These are phyloP conservation scores for Penicillium pulvis DNA, from an alignment of 495 filamentous ascomycete species.

Conservation along the genomic window DNA sequence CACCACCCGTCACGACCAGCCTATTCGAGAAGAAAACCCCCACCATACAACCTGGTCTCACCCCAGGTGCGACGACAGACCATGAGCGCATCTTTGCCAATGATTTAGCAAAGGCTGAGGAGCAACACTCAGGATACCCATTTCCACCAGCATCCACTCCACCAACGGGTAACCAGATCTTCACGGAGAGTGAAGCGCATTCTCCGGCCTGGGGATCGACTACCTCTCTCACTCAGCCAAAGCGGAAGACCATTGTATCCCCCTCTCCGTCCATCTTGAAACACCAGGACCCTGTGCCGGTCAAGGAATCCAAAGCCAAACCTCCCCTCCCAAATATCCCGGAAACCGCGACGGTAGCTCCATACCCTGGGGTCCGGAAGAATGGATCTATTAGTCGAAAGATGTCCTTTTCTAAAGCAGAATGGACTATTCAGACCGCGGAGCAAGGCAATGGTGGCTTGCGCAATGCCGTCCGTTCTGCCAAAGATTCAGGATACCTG, in stretches of 20 bases:
- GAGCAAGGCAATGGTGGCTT: slow-evolving; percentile 91
- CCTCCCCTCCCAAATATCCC: slow-evolving; percentile 24
- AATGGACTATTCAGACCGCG: slow-evolving; percentile 81
- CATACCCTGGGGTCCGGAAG: slow-evolving; percentile 15
- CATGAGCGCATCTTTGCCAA: slow-evolving; percentile 62
- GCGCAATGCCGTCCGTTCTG: slow-evolving; percentile 81
- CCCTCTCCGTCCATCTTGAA: slow-evolving; percentile 74
- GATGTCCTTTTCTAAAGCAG: slow-evolving; percentile 61
- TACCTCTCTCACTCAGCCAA: slow-evolving; percentile 68
- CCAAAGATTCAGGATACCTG: slow-evolving; percentile 61
- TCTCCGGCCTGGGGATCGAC: slow-evolving; percentile 68
- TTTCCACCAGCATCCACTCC: slow-evolving; percentile 26
- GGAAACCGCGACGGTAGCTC: slow-evolving; percentile 11
- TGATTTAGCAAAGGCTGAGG: slow-evolving; percentile 34
- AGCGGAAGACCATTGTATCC: slow-evolving; percentile 63
- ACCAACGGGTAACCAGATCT: slow-evolving; percentile 20
- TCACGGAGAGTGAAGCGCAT: slow-evolving; percentile 47
- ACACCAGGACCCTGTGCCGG: slow-evolving; percentile 54
- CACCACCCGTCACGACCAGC: slow-evolving; percentile 42
- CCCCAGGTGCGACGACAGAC: slow-evolving; percentile 62
- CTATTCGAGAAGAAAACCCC: slow-evolving; percentile 44
- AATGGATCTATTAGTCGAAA: slow-evolving; percentile 46
- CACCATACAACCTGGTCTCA: slow-evolving; percentile 39
- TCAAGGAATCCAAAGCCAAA: slow-evolving; percentile 17
- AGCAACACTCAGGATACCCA: slow-evolving; percentile 35